Base-by-base conservation (phyloP, 768 basidiomycete genomes). In the Clitopilus hobsonii region DNA sequence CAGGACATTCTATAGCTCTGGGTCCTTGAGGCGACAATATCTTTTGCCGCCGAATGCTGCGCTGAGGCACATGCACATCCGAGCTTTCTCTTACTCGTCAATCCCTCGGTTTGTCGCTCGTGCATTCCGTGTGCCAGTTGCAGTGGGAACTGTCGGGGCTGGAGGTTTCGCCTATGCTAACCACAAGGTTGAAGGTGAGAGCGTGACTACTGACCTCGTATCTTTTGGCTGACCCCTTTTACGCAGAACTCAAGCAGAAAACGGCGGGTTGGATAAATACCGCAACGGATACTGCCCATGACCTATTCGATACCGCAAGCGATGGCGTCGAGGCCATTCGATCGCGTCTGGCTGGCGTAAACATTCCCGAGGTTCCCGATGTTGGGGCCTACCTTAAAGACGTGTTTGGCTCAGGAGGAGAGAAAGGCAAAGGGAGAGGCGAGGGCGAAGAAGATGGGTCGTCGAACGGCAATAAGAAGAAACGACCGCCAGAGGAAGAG, bases 161-260 rank as follows among this genome's bases (percentile, higher is more conserved):
- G 95, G 95, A 8, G 88, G 92, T 0, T 74, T 96, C 54, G 92
- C 91, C 4, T 98, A 97, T 71, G 95, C 94, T 20, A 94, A 96
- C 68, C 96, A 96, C 76, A 94, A 94, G 73, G 87, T 96, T 63
- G 95, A 98, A 76, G 92, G 95, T 93, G 57, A 60, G 80, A 28
- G 53, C 0, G 6, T 38, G 28, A 52, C 24, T 51, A 6, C 22
- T 23, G n/a, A 23, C 29, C 20, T 52, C 3, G 27, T 51, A n/a
- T n/a, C n/a, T n/a, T n/a, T n/a, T n/a, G n/a, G n/a, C 30, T 59
- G 52, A 26, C 56, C 49, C 32, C 7, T 54, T 14, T 25, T n/a
- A n/a, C 25, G 25, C 56, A 94, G 91, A 93, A 67, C 77, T 92
- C 63, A 77, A 82, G 62, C 86, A 82, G 63, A 81, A 76, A 56